Evolutionary conservation across 768 basidiomycete genomes (phyloP).

Genomic region (Podaxis sp.): DNA sequence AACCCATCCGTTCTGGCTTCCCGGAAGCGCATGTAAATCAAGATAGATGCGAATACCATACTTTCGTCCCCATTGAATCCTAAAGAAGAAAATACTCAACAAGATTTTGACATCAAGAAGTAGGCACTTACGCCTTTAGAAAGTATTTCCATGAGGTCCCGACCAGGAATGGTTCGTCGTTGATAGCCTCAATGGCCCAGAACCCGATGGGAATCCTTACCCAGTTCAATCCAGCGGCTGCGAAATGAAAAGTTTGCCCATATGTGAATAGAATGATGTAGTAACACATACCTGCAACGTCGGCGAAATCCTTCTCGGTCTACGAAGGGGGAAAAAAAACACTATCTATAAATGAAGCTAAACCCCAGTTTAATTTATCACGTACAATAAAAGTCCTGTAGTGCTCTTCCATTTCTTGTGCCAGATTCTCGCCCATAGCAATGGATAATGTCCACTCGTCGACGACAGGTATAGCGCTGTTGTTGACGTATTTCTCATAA

Average conservation of each 20-base stretch:
- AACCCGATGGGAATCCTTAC: conserved; percentile 83
- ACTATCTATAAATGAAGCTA: not conserved
- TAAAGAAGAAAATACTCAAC: conserved; percentile 32
- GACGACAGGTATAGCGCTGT: conserved; percentile 40
- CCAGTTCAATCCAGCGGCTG: conserved; percentile 80
- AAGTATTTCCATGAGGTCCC: conserved; percentile 73
- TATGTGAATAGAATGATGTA: not conserved
- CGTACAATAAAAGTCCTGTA: conserved; percentile 53
- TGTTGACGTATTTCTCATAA: conserved; percentile 59
- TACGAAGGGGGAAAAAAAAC: conserved; percentile 15
- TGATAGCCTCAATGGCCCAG: conserved; percentile 82
- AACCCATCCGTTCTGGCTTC: conserved; percentile 83
- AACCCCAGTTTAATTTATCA: not conserved
- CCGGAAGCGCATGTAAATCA: conserved; percentile 72
- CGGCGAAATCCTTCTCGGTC: conserved; percentile 36
- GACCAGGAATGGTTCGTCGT: conserved; percentile 79
- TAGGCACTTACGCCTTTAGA: conserved; percentile 37
- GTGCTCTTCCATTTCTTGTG: conserved; percentile 71
- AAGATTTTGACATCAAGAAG: conserved; percentile 6
- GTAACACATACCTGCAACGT: conserved; percentile 29
- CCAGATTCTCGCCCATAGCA: conserved; percentile 64
- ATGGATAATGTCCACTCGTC: conserved; percentile 79
- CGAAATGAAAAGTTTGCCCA: conserved; percentile 49
- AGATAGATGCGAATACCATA: conserved; percentile 89
- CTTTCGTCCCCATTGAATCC: conserved; percentile 85